phyloP scores from a whole-genome alignment of 257 asterid genomes.

The Solanum ahanhuiri region DNA sequence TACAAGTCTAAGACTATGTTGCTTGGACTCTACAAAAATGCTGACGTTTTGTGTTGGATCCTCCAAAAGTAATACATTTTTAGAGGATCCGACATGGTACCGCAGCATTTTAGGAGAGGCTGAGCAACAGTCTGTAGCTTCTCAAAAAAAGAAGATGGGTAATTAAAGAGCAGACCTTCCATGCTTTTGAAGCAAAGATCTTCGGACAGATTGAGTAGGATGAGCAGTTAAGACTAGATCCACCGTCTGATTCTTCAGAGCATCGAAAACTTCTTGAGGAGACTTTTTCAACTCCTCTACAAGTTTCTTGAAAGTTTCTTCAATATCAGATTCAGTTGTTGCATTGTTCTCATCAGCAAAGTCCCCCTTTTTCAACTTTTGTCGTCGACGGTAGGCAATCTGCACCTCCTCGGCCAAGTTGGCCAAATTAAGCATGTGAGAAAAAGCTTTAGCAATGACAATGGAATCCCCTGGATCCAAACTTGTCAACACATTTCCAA shows the following conservation, averaged over 20 bases:
- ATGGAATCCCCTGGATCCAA: conserved; percentile 49
- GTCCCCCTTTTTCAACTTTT: conserved; percentile 34
- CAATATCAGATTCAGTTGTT: conserved; percentile 40
- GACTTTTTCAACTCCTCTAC: conserved; percentile 30
- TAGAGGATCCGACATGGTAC: background rate
- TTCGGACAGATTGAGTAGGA: conserved; percentile 39
- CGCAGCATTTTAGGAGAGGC: background rate
- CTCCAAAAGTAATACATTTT: background rate
- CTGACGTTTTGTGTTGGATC: background rate
- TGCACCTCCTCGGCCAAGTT: conserved; percentile 50
- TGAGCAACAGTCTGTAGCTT: background rate
- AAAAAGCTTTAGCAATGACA: conserved; percentile 39
- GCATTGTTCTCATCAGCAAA: conserved; percentile 36
- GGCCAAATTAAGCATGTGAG: conserved; percentile 48
- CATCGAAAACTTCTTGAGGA: conserved; percentile 40
- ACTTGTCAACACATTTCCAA: conserved; percentile 29
- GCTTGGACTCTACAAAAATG: background rate
- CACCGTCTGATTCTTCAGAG: conserved; percentile 40
- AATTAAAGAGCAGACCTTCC: conserved; percentile 21
- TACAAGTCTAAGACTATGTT: background rate
- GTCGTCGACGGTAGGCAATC: conserved; percentile 34
- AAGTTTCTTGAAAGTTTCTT: conserved; percentile 42
- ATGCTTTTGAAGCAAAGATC: conserved; percentile 46
- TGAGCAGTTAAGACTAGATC: conserved; percentile 46
- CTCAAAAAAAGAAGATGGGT: background rate